phyloP scores from a whole-genome alignment of 108 stramenopile species.

The Conticribra weissflogii region DNA sequence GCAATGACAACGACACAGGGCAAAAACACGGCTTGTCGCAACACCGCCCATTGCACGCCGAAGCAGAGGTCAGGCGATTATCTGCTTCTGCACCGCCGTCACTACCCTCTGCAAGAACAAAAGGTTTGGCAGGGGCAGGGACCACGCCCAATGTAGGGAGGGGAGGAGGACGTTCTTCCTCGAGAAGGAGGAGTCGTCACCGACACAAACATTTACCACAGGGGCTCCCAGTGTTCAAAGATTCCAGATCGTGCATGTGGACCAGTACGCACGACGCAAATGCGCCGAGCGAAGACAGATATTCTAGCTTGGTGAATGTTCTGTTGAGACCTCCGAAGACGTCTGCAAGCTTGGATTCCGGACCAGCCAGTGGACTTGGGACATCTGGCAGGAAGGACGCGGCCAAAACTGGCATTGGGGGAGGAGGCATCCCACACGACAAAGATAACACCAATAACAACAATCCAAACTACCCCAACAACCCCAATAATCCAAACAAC shows the following conservation, averaged over 20 bases:
- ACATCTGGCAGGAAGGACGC: constrained; percentile 1
- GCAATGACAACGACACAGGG: background rate
- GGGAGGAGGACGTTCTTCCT: background rate
- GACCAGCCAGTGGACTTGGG: background rate
- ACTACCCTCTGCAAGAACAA: background rate
- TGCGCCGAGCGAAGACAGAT: constrained; percentile 80
- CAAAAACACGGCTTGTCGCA: background rate
- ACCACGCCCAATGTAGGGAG: too few species aligned
- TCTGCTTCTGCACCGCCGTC: background rate
- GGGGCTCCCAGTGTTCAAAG: constrained; percentile 66
- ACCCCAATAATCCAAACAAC: too few species aligned
- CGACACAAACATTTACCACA: constrained; percentile 50
- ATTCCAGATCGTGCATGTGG: constrained; percentile 75
- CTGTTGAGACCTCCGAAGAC: constrained; percentile 56
- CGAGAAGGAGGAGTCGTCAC: constrained; percentile 5
- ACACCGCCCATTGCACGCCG: background rate
- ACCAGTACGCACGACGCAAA: constrained; percentile 84
- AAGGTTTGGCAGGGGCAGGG: too few species aligned
- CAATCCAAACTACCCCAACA: constrained; percentile 16
- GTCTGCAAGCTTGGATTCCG: background rate
- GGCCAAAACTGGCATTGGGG: background rate
- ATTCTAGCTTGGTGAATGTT: constrained; percentile 76
- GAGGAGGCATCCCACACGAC: constrained; percentile 24
- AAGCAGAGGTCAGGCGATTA: background rate
- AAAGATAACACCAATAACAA: constrained; percentile 51